A percentile compares a stretch with the other conserved stretches of the same genome.
These are phyloP conservation scores for Isabelozyma gotoi DNA, from an alignment of 805 yeast genomes.

Conservation along the genomic window DNA sequence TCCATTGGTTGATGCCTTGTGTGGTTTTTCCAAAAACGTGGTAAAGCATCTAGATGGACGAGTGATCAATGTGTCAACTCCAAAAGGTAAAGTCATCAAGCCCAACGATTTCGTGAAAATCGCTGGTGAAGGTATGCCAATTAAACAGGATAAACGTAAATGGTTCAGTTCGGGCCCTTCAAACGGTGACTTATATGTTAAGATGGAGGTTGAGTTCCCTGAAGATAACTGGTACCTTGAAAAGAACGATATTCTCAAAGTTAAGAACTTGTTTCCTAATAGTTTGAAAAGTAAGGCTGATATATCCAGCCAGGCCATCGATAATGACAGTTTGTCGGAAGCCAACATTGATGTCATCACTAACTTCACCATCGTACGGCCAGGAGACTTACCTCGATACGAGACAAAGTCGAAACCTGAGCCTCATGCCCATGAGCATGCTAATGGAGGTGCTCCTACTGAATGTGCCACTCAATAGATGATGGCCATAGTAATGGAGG, in stretches of 20 bases:
- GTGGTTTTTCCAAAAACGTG: constrained; percentile 71
- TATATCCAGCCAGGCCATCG: constrained; percentile 20
- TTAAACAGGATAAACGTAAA: constrained; percentile 22
- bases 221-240: constrained; percentile 82
- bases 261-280: constrained; percentile 56
- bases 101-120: constrained; percentile 72
- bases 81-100: constrained; percentile 75
- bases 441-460: constrained; percentile 22
- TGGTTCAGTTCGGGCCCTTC: constrained; percentile 30
- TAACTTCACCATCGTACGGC: constrained; percentile 29
- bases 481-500: constrained; percentile 1
- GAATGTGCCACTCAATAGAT: constrained; percentile 35
- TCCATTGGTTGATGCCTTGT: constrained; percentile 76
- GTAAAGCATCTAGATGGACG: constrained; percentile 81
- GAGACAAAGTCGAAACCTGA: constrained; percentile 12
- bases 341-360: constrained; percentile 39
- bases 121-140: constrained; percentile 83
- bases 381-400: constrained; percentile 30
- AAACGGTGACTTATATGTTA: constrained; percentile 71
- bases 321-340: constrained; percentile 26
- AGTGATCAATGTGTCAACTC: constrained; percentile 59
- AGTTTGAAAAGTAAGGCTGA: constrained; percentile 24
- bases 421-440: constrained; percentile 8
- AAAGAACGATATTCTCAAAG: constrained; percentile 56
- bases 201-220: constrained; percentile 77